Percentiles rank a stretch among this genome's conserved stretches.
These are phyloP conservation scores for Didymella exigua DNA, from an alignment of 2,329 filamentous ascomycete genomes.

Conservation along the genomic window DNA sequence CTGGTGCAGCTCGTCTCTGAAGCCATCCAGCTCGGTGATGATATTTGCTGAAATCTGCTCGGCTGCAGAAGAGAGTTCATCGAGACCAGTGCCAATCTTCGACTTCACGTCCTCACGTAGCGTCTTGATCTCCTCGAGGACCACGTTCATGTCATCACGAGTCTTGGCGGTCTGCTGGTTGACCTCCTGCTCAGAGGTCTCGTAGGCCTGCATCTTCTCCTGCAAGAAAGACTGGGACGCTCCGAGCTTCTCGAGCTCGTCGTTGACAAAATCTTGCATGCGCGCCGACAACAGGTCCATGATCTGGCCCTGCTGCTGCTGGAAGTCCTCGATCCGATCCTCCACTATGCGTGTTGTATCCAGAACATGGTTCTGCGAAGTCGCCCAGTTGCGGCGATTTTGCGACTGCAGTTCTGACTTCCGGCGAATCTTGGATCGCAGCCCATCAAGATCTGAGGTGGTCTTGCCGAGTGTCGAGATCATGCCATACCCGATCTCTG, in stretches of 20 bases:
- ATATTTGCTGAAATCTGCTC: conserved; percentile 90
- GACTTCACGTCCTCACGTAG: conserved; percentile 86
- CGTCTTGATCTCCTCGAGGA: conserved; percentile 90
- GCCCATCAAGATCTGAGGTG: conserved; percentile 76
- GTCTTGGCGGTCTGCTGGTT: conserved; percentile 70
- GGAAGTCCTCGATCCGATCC: conserved; percentile 73
- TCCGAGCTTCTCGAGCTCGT: conserved; percentile 74
- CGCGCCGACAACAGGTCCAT: conserved; percentile 70
- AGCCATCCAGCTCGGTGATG: conserved; percentile 80
- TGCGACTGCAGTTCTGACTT: conserved; percentile 81
- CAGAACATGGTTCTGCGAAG: conserved; percentile 75
- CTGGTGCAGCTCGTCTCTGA: conserved; percentile 79
- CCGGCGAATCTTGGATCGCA: conserved; percentile 85
- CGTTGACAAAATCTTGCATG: conserved; percentile 77
- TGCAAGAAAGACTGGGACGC: conserved; percentile 73
- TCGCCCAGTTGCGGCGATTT: conserved; percentile 80
- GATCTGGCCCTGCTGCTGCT: conserved; percentile 72
- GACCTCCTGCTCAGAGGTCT: conserved; percentile 70
- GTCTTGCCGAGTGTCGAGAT: conserved; percentile 79
- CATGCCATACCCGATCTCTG: conserved; percentile 73
- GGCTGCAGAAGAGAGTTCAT: conserved; percentile 80
- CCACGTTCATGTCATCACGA: conserved; percentile 85
- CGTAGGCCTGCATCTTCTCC: conserved; percentile 70
- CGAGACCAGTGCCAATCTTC: conserved; percentile 81
- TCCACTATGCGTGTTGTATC: conserved; percentile 81